Evolutionary conservation across 768 basidiomycete species (phyloP).

Genomic region (Russula sp.): DNA sequence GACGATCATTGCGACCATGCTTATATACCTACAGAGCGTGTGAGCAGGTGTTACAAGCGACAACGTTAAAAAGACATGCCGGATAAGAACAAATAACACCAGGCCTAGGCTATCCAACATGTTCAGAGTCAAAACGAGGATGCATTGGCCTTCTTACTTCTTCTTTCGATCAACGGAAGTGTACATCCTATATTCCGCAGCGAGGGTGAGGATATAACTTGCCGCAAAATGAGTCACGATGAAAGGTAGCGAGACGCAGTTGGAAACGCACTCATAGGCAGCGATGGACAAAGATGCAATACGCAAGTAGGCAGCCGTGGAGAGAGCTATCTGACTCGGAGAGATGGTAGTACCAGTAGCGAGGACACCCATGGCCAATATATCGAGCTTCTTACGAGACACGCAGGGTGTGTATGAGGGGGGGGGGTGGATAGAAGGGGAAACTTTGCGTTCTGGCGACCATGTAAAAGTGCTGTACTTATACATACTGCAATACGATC

Average conservation of each 20-base stretch:
- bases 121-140: no score
- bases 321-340: not conserved
- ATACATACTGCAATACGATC: not conserved
- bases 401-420: not conserved
- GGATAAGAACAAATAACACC: slow-evolving; percentile 19
- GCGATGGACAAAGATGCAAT: slow-evolving; percentile 19
- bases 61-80: slow-evolving; percentile 6
- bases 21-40: slow-evolving; percentile 35
- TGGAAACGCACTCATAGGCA: slow-evolving; percentile 20
- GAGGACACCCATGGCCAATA: not conserved
- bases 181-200: slow-evolving; percentile 20
- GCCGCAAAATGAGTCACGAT: not conserved
- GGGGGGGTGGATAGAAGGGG: not conserved
- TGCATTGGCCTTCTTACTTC: not conserved
- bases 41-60: not conserved
- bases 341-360: no score
- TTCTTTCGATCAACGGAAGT: not conserved
- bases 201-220: slow-evolving; percentile 23
- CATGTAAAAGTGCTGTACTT: not conserved
- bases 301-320: slow-evolving; percentile 17
- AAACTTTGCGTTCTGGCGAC: not conserved
- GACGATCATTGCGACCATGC: slow-evolving; percentile 42
- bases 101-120: slow-evolving; percentile 11
- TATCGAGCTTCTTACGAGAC: not conserved
- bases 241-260: not conserved